Percentiles rank a stretch among this genome's conserved stretches.
phyloP scores from a whole-genome alignment of 2,329 filamentous ascomycete species.

The Fusarium solani-melongenae region DNA sequence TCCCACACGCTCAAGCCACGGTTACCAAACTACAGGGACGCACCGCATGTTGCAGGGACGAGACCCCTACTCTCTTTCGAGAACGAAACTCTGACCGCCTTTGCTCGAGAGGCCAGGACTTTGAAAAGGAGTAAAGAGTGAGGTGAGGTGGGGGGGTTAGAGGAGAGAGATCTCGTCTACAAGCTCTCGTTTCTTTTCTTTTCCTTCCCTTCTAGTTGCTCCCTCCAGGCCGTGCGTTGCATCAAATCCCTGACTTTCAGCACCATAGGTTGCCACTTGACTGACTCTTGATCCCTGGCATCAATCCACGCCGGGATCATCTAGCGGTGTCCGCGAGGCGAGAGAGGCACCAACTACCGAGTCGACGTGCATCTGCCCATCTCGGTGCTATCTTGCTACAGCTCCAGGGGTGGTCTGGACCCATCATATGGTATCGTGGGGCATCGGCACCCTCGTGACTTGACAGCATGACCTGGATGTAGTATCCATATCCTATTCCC shows the following conservation, averaged over 20 bases:
- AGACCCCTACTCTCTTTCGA: background rate
- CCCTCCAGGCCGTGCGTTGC: slow-evolving; percentile 22
- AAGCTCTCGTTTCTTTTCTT: background rate
- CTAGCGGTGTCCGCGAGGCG: background rate
- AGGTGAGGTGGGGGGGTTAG: background rate
- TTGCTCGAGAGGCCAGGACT: background rate
- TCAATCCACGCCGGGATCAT: slow-evolving; percentile 4
- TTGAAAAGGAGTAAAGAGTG: background rate
- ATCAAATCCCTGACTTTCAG: slow-evolving; percentile 18
- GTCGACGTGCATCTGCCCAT: slow-evolving; percentile 6
- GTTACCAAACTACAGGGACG: slow-evolving; percentile 35
- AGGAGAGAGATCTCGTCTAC: background rate
- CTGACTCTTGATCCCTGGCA: slow-evolving; percentile 5
- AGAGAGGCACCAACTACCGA: slow-evolving; percentile 11
- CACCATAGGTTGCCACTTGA: background rate
- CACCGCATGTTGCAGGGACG: slow-evolving; percentile 15
- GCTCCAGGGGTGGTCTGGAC: slow-evolving; percentile 7
- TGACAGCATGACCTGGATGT: slow-evolving; percentile 3
- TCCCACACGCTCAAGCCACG: slow-evolving; percentile 16
- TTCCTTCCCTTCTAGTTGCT: background rate
- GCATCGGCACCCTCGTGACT: slow-evolving; percentile 17
- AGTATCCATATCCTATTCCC: background rate
- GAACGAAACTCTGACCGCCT: slow-evolving; percentile 3
- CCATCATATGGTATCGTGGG: background rate
- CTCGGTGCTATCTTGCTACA: slow-evolving; percentile 1